These are phyloP conservation scores for Nematocida ironsii DNA, from an alignment of 371 early-diverging fungal species.

Conservation along the genomic window DNA sequence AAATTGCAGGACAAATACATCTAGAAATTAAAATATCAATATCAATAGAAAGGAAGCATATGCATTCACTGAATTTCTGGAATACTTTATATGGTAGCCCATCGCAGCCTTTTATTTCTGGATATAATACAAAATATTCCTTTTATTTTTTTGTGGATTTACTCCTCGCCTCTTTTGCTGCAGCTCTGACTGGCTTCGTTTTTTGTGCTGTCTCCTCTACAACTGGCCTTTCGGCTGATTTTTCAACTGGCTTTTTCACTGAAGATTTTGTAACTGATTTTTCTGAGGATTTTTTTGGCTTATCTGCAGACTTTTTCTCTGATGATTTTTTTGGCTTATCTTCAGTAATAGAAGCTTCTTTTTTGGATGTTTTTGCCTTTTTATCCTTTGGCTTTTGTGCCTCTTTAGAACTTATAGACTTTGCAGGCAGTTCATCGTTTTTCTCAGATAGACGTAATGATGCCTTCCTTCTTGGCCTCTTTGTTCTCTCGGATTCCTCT, in stretches of 20 bases:
- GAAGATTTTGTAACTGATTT: background rate
- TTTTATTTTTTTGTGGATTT: constrained; percentile 15
- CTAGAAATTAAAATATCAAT: too few relatives aligned
- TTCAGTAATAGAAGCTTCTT: background rate
- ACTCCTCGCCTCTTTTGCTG: constrained; percentile 4
- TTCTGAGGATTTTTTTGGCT: background rate
- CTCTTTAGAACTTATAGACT: background rate
- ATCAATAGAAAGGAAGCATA: too few relatives aligned
- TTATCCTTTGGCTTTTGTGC: background rate
- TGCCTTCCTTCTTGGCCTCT: background rate
- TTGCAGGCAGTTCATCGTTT: background rate
- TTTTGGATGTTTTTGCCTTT: background rate
- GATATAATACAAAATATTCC: background rate
- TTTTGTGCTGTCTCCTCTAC: background rate
- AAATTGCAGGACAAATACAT: too few relatives aligned
- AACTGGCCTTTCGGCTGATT: background rate
- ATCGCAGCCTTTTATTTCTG: background rate
- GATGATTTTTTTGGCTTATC: background rate
- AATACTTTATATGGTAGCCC: too few relatives aligned
- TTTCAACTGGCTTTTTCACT: background rate
- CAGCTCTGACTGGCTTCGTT: background rate
- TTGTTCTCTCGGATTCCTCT: background rate
- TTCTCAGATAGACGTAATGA: background rate
- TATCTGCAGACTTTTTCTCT: background rate
- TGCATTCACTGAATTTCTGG: too few relatives aligned